phyloP scores from a whole-genome alignment of 2,329 filamentous ascomycete genomes.

The Apiospora koreana region DNA sequence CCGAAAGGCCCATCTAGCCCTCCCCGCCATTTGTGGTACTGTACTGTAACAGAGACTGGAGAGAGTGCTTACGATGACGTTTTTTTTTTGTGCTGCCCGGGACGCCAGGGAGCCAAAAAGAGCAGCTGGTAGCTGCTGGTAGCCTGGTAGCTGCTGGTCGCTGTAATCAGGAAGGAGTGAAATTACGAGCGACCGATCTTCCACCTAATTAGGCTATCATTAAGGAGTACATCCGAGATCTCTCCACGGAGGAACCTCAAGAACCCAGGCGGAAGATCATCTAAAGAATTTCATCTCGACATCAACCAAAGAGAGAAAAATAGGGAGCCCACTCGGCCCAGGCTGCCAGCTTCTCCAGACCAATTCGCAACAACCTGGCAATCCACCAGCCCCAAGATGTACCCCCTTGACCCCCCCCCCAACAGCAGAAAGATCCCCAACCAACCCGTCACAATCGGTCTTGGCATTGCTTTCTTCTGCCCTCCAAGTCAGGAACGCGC shows the following conservation, averaged over 20 bases:
- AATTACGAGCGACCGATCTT: not conserved
- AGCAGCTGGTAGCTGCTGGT: not conserved
- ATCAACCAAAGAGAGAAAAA: not conserved
- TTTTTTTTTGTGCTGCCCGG: not conserved
- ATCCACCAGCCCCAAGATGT: not conserved
- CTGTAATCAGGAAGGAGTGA: not conserved
- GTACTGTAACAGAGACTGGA: not conserved
- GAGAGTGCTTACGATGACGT: not conserved
- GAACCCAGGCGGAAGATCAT: not conserved
- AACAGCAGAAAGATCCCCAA: not conserved
- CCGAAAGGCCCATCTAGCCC: not conserved
- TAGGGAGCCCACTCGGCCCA: not conserved
- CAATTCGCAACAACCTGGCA: not conserved
- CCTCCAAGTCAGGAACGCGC: slow-evolving; percentile 1
- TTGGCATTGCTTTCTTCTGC: not conserved
- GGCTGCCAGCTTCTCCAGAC: not conserved
- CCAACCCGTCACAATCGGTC: not conserved
- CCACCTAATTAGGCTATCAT: not conserved
- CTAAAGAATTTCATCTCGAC: not conserved
- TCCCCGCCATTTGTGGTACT: not conserved
- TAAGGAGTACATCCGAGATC: not conserved
- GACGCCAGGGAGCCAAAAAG: not conserved
- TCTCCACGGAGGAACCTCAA: not conserved
- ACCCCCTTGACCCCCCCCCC: not conserved
- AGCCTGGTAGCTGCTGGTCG: not conserved